Conservation (phyloP, 306 rosid species). For the Benincasa hispida region DNA sequence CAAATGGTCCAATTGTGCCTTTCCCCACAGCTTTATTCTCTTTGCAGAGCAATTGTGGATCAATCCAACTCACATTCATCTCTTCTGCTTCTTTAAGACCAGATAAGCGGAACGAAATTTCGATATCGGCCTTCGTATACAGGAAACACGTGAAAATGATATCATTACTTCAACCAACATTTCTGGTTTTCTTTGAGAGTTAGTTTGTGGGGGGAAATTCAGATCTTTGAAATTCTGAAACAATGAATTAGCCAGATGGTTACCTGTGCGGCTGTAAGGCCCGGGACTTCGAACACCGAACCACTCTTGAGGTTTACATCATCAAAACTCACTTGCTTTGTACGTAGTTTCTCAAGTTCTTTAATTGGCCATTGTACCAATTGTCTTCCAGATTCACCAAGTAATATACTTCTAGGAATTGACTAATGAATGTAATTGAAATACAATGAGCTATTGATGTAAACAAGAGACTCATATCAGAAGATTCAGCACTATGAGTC, state of each 20-base stretch:
- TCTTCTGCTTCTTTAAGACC: constrained; percentile 27
- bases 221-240: not conserved
- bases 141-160: not conserved
- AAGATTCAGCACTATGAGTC: not conserved
- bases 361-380: constrained; percentile 61
- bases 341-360: constrained; percentile 34
- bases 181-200: not conserved
- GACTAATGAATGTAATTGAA: constrained; percentile 17
- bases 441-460: not conserved
- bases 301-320: constrained; percentile 20
- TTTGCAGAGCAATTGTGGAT: constrained; percentile 38
- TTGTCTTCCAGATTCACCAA: constrained; percentile 29
- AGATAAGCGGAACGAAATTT: constrained; percentile 32
- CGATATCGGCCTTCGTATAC: constrained; percentile 37
- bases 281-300: constrained; percentile 31
- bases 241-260: not conserved
- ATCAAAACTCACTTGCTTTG: constrained; percentile 12
- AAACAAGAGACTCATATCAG: not conserved
- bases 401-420: constrained; percentile 43
- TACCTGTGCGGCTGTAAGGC: constrained; percentile 55
- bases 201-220: not conserved
- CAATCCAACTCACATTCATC: constrained; percentile 22
- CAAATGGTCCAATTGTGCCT: constrained; percentile 49
- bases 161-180: not conserved
- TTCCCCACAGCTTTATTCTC: constrained; percentile 19